These are phyloP conservation scores for Perilla frutescens DNA, from an alignment of 257 asterid species.

Conservation along the genomic window DNA sequence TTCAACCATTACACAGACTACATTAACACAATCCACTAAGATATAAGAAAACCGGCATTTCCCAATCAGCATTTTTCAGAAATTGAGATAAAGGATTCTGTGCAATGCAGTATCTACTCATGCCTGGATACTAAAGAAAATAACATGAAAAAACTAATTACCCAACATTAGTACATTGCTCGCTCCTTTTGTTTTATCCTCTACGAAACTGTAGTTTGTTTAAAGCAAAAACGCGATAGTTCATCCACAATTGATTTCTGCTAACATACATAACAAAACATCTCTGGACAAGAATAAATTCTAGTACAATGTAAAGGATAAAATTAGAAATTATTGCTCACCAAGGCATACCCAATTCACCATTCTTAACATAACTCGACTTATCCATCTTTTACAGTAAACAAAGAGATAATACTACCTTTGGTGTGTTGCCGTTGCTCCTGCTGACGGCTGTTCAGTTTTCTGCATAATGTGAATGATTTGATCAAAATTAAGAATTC, in stretches of 20 bases:
- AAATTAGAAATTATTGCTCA: slow-evolving; percentile 14
- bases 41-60: slow-evolving; percentile 2
- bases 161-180: not conserved
- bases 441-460: slow-evolving; percentile 52
- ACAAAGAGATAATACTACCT: slow-evolving; percentile 50
- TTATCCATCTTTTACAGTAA: not conserved
- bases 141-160: slow-evolving; percentile 15
- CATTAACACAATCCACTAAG: slow-evolving; percentile 2
- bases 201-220: not conserved
- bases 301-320: slow-evolving; percentile 9
- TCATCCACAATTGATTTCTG: not conserved
- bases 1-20: slow-evolving; percentile 9
- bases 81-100: slow-evolving; percentile 16
- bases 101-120: slow-evolving; percentile 5
- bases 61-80: slow-evolving; percentile 9
- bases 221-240: not conserved
- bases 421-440: slow-evolving; percentile 44
- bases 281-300: slow-evolving; percentile 6
- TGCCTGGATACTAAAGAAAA: not conserved
- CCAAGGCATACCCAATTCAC: slow-evolving; percentile 21
- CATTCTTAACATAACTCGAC: slow-evolving; percentile 7
- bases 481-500: slow-evolving; percentile 24
- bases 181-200: not conserved
- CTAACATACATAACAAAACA: slow-evolving; percentile 12
- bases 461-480: slow-evolving; percentile 57